phyloP scores from a whole-genome alignment of 306 rosid genomes.

The Castanea mollissima region DNA sequence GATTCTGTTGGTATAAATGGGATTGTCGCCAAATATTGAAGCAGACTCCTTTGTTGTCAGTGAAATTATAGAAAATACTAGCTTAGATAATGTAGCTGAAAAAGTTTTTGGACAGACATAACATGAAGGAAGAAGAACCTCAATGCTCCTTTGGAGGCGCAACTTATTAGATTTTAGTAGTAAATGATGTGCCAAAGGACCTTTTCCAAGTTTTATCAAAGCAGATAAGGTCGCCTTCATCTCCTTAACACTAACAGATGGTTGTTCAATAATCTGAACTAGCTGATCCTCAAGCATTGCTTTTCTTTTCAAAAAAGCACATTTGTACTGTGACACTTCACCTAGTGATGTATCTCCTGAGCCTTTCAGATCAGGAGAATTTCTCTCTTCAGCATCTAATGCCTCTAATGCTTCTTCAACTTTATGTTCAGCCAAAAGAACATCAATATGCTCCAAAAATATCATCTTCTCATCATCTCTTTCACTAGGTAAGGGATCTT shows the following conservation, averaged over 20 bases:
- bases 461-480: slow-evolving; percentile 36
- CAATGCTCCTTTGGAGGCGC: slow-evolving; percentile 68
- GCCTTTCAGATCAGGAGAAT: slow-evolving; percentile 55
- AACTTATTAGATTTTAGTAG: slow-evolving; percentile 63
- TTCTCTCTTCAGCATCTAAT: slow-evolving; percentile 80
- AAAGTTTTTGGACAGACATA: slow-evolving; percentile 75
- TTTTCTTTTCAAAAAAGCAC: slow-evolving; percentile 63
- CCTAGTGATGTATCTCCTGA: slow-evolving; percentile 51
- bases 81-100: slow-evolving; percentile 75
- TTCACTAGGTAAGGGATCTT: slow-evolving; percentile 52
- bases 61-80: slow-evolving; percentile 77
- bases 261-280: slow-evolving; percentile 60
- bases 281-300: slow-evolving; percentile 66
- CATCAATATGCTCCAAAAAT: slow-evolving; percentile 72
- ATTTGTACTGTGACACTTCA: slow-evolving; percentile 54
- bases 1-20: slow-evolving; percentile 80
- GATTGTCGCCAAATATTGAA: slow-evolving; percentile 82
- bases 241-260: slow-evolving; percentile 59
- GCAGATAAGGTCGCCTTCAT: slow-evolving; percentile 66
- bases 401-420: slow-evolving; percentile 91
- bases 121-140: slow-evolving; percentile 78
- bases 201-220: slow-evolving; percentile 86
- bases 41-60: slow-evolving; percentile 69
- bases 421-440: slow-evolving; percentile 82
- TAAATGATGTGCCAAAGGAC: slow-evolving; percentile 73